phyloP scores from a whole-genome alignment of 2,329 filamentous ascomycete species.

The Talaromyces albobiverticillius region DNA sequence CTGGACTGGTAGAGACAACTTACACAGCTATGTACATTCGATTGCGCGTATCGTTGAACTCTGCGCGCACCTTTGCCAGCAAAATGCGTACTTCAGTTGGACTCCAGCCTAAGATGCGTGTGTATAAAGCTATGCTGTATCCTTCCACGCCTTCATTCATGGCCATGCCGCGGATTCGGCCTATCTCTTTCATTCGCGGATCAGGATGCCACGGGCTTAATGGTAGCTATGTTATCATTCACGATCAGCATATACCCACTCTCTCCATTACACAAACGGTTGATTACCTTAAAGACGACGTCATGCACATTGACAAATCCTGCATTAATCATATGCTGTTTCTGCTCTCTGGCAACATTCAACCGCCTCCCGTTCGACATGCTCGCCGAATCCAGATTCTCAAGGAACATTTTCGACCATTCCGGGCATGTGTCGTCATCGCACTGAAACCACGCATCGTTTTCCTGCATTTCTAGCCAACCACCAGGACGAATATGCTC shows the following conservation, averaged over 20 bases:
- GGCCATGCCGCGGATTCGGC: constrained; percentile 40
- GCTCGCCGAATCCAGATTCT: constrained; percentile 31
- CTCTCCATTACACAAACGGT: neutral
- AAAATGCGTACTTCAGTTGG: constrained; percentile 45
- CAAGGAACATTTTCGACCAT: constrained; percentile 31
- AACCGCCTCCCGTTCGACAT: constrained; percentile 14
- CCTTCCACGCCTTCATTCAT: constrained; percentile 42
- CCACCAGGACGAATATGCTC: constrained; percentile 45
- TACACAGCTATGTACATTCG: constrained; percentile 26
- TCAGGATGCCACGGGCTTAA: constrained; percentile 48
- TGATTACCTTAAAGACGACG: constrained; percentile 19
- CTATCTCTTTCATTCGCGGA: constrained; percentile 49
- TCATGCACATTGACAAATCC: constrained; percentile 46
- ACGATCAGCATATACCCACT: constrained; percentile 23
- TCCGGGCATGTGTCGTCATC: constrained; percentile 34
- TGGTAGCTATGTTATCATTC: constrained; percentile 30
- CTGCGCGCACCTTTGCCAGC: constrained; percentile 23
- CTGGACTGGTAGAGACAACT: no score
- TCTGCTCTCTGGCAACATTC: constrained; percentile 36
- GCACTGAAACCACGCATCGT: constrained; percentile 39
- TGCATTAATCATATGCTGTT: constrained; percentile 35
- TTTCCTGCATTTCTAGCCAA: constrained; percentile 50
- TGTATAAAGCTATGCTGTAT: constrained; percentile 42
- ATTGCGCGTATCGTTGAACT: constrained; percentile 26
- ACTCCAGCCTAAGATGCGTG: constrained; percentile 40